phyloP scores from a whole-genome alignment of 306 rosid species.

The Vigna radiata region DNA sequence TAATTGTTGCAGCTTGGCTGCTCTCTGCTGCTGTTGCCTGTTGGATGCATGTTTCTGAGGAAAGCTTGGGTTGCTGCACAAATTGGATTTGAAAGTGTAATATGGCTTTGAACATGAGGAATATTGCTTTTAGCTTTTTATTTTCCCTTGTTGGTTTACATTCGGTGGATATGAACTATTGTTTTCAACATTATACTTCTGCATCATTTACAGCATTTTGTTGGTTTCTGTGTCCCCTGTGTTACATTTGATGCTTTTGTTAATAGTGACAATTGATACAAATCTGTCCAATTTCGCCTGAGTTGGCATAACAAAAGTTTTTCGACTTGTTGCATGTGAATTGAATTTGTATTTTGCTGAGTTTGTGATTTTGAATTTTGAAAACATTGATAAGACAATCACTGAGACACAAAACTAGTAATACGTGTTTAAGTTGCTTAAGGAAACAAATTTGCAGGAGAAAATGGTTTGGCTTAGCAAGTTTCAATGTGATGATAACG shows the following conservation, averaged over 20 bases:
- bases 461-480: background rate
- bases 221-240: background rate
- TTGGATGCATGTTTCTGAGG: slow-evolving; percentile 90
- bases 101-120: slow-evolving; percentile 1
- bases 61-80: slow-evolving; percentile 28
- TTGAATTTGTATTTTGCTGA: background rate
- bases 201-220: background rate
- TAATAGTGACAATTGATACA: background rate
- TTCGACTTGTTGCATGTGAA: background rate
- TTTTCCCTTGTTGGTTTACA: slow-evolving; percentile 15
- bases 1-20: slow-evolving; percentile 82
- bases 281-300: background rate
- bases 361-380: background rate
- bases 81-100: slow-evolving; percentile 41
- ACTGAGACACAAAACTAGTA: background rate
- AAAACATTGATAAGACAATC: background rate
- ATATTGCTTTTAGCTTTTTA: slow-evolving; percentile 33
- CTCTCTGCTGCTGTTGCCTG: slow-evolving; percentile 93
- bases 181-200: background rate
- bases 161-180: slow-evolving; percentile 30
- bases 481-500: background rate
- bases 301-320: background rate
- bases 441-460: background rate
- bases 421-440: background rate
- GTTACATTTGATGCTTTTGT: background rate